These are phyloP conservation scores for Ananas comosus DNA, from an alignment of 176 grass and related monocot species.

Conservation along the genomic window DNA sequence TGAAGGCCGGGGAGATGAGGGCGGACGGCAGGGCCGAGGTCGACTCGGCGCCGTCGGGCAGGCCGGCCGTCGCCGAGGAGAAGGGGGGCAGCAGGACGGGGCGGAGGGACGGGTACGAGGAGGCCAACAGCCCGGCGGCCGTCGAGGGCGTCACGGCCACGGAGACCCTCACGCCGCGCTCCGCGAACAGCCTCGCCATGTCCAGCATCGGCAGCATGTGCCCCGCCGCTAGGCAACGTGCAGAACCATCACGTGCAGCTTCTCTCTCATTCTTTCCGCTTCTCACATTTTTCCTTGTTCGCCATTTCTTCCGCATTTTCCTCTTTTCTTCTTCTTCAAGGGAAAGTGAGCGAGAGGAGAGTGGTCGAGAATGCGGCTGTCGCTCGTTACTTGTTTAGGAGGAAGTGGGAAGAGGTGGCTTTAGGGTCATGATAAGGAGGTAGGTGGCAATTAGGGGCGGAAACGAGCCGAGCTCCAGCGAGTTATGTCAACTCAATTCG, in stretches of 20 bases:
- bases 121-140: neutral
- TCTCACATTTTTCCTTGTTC: no score
- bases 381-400: no score
- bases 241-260: conserved; percentile 3
- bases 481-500: no score
- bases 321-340: no score
- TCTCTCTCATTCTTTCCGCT: neutral
- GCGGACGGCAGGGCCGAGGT: neutral
- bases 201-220: conserved; percentile 11
- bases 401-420: no score
- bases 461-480: no score
- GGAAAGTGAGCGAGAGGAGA: no score
- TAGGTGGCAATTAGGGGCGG: no score
- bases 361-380: no score
- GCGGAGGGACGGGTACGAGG: no score
- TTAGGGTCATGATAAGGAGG: no score
- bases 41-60: conserved; percentile 4
- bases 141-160: neutral
- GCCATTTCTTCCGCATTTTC: no score
- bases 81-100: neutral
- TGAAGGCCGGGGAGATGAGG: neutral
- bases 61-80: neutral
- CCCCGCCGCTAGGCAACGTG: neutral
- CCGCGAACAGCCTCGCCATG: conserved; percentile 5
- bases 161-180: neutral